These are phyloP conservation scores for Alternaria atra DNA, from an alignment of 2,329 filamentous ascomycete species.

Conservation along the genomic window DNA sequence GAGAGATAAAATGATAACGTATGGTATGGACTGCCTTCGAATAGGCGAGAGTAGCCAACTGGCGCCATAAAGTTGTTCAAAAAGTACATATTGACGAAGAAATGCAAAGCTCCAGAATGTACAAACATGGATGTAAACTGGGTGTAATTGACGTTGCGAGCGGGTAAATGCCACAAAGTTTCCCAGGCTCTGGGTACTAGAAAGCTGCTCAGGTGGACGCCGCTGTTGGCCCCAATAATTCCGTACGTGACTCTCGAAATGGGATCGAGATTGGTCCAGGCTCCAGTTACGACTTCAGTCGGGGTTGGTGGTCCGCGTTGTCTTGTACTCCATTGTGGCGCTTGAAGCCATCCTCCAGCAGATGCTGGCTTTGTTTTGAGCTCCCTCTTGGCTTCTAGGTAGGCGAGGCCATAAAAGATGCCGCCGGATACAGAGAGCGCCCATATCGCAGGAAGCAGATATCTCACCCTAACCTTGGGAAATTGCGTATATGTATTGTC, in stretches of 20 bases:
- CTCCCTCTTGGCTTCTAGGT: conserved; percentile 39
- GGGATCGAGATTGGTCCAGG: conserved; percentile 36
- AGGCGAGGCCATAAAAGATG: conserved; percentile 41
- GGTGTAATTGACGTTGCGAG: conserved; percentile 40
- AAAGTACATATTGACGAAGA: conserved; percentile 30
- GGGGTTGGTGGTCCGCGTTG: conserved; percentile 33
- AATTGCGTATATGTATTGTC: conserved; percentile 6
- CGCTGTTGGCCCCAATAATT: conserved; percentile 41
- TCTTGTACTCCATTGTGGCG: conserved; percentile 26
- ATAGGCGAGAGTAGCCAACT: conserved; percentile 39
- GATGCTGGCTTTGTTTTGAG: conserved; percentile 25
- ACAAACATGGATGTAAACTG: conserved; percentile 44
- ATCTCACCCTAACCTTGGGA: conserved; percentile 30
- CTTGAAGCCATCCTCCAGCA: conserved; percentile 24
- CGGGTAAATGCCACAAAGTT: conserved; percentile 43
- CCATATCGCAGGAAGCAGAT: conserved; percentile 43
- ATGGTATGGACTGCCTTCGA: conserved; percentile 44
- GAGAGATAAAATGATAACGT: conserved; percentile 43
- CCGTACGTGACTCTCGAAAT: conserved; percentile 39
- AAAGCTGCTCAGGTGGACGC: conserved; percentile 39
- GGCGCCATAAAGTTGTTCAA: conserved; percentile 44
- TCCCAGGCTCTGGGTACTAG: conserved; percentile 35
- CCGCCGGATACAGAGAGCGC: conserved; percentile 37
- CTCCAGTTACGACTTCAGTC: conserved; percentile 35
- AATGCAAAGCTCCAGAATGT: conserved; percentile 27